These are phyloP conservation scores for Xylaria bambusicola DNA, from an alignment of 495 filamentous ascomycete genomes.

Conservation along the genomic window DNA sequence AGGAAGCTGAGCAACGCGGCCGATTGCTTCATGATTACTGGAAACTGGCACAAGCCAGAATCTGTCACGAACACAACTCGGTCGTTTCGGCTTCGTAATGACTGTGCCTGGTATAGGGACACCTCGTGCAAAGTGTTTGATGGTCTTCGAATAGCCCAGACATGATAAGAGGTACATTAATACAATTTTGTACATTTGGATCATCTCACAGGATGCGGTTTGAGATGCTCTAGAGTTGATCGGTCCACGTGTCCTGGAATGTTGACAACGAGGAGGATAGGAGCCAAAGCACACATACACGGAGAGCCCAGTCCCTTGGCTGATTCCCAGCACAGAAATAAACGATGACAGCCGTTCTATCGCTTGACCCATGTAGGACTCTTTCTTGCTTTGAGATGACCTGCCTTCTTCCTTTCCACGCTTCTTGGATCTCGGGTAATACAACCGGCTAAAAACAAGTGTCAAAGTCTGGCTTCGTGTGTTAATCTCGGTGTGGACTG, in stretches of 20 bases:
- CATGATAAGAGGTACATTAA: conserved; percentile 29
- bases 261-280: conserved; percentile 10
- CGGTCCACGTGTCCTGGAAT: conserved; percentile 9
- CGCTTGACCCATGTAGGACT: conserved; percentile 98
- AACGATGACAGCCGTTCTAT: conserved; percentile 37
- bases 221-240: conserved; percentile 14
- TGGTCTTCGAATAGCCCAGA: conserved; percentile 3
- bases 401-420: conserved; percentile 98
- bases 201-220: conserved; percentile 17
- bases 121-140: too few species aligned
- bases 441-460: conserved; percentile 69
- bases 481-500: not conserved
- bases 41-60: not conserved
- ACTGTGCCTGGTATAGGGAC: not conserved
- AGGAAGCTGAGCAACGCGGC: not conserved
- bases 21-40: conserved; percentile 4
- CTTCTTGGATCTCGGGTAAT: conserved; percentile 87
- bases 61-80: not conserved
- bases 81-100: conserved; percentile 1
- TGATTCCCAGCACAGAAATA: not conserved
- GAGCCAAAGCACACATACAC: not conserved
- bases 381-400: conserved; percentile 94
- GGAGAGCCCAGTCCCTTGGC: not conserved
- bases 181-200: conserved; percentile 31
- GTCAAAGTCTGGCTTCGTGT: not conserved